Evolutionary conservation across 306 rosid genomes (phyloP).

Genomic region (Prunus salicina): DNA sequence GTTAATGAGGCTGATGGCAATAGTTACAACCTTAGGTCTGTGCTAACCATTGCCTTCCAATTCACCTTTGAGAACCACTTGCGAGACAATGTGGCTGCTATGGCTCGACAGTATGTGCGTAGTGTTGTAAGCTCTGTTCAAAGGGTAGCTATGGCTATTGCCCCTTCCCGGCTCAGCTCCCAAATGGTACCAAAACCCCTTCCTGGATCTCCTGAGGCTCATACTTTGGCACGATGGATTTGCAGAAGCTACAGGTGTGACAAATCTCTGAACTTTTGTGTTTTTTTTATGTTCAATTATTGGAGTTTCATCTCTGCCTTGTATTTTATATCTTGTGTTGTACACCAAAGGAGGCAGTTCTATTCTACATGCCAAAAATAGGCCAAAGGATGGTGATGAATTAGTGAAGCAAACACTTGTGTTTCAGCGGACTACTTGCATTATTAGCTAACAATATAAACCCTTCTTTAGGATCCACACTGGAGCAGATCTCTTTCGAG

Average conservation of each 20-base stretch:
- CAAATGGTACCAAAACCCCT: constrained; percentile 69
- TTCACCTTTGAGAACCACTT: constrained; percentile 83
- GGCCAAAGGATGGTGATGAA: background rate
- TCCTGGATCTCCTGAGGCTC: constrained; percentile 92
- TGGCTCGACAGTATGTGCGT: constrained; percentile 99
- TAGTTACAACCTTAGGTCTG: constrained; percentile 75
- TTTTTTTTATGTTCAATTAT: background rate
- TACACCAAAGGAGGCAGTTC: background rate
- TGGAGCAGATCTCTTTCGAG: constrained; percentile 62
- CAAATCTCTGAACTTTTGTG: background rate
- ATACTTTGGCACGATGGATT: constrained; percentile 83
- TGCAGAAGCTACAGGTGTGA: constrained; percentile 74
- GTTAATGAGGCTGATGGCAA: constrained; percentile 52
- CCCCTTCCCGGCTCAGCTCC: constrained; percentile 70
- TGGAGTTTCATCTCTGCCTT: too few species aligned
- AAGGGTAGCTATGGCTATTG: constrained; percentile 97
- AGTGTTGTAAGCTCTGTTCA: constrained; percentile 92
- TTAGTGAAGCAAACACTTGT: background rate
- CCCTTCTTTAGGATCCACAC: constrained; percentile 56
- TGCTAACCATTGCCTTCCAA: constrained; percentile 92
- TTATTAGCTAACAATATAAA: background rate
- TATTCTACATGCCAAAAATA: background rate
- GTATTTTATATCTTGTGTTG: background rate
- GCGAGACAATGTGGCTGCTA: constrained; percentile 88
- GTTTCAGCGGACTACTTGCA: background rate